Conservation (phyloP, 1,284 basidiomycete genomes). For the Irpex lacteus region DNA sequence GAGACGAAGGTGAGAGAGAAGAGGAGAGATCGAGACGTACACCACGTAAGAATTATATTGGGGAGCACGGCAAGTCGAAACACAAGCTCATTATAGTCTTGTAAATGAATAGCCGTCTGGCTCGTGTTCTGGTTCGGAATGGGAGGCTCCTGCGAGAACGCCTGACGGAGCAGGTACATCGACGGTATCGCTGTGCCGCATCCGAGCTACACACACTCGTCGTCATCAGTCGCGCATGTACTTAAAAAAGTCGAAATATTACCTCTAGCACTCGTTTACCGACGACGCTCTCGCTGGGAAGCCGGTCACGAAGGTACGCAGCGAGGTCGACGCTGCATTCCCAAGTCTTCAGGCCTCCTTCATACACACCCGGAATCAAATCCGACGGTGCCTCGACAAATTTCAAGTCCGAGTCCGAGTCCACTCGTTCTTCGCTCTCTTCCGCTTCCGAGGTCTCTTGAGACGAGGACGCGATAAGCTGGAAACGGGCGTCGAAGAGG, state of each 20-base stretch:
- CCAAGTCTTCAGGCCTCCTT: constrained; percentile 98
- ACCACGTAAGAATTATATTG: constrained; percentile 87
- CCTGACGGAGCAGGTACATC: constrained; percentile 63
- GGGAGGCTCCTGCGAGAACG: constrained; percentile 44
- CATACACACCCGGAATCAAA: constrained; percentile 89
- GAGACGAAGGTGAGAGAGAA: no score
- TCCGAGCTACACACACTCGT: constrained; percentile 64
- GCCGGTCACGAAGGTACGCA: constrained; percentile 43
- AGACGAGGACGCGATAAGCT: constrained; percentile 63
- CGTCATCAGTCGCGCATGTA: background rate
- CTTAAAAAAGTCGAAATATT: constrained; percentile 8
- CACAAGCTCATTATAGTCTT: constrained; percentile 91
- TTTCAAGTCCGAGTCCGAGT: constrained; percentile 32
- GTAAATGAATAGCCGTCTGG: constrained; percentile 69
- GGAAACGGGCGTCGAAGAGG: constrained; percentile 92
- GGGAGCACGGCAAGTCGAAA: constrained; percentile 85
- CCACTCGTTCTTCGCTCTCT: no score
- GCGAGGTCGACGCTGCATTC: constrained; percentile 92
- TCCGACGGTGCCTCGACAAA: constrained; percentile 86
- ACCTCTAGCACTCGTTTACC: constrained; percentile 62
- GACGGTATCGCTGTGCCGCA: constrained; percentile 92
- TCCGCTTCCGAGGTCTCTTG: background rate
- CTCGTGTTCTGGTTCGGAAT: constrained; percentile 13
- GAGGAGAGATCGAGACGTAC: constrained; percentile 46
- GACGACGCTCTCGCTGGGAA: constrained; percentile 5